These are phyloP conservation scores for Aspergillus intermedius DNA, from an alignment of 2,329 filamentous ascomycete genomes.

Conservation along the genomic window DNA sequence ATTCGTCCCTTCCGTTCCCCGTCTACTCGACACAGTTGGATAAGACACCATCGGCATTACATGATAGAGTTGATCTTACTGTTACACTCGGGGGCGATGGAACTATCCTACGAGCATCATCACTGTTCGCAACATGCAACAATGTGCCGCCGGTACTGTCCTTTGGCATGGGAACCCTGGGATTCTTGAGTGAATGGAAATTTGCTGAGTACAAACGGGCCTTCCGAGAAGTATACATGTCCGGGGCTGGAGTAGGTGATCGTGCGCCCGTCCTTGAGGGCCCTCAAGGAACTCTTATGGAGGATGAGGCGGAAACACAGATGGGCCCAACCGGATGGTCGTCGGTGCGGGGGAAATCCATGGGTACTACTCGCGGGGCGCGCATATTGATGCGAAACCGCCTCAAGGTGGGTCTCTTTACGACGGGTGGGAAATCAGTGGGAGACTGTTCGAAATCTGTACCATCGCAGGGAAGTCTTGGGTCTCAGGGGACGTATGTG, in stretches of 20 bases:
- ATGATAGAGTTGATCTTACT: conserved; percentile 78
- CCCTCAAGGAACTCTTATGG: conserved; percentile 27
- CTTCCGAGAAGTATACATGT: conserved; percentile 89
- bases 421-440: conserved; percentile 51
- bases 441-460: conserved; percentile 45
- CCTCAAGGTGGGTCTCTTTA: conserved; percentile 78
- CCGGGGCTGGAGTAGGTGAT: conserved; percentile 51
- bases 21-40: conserved; percentile 51
- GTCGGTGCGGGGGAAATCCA: conserved; percentile 68
- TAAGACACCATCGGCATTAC: conserved; percentile 46
- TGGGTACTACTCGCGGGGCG: conserved; percentile 67
- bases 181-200: conserved; percentile 94
- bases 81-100: conserved; percentile 90
- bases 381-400: conserved; percentile 81
- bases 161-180: conserved; percentile 94
- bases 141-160: conserved; percentile 85
- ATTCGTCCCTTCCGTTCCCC: conserved; percentile 64
- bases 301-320: conserved; percentile 18
- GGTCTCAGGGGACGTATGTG: conserved; percentile 54
- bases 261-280: conserved; percentile 40
- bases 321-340: conserved; percentile 57
- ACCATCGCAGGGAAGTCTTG: conserved; percentile 21
- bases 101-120: conserved; percentile 78
- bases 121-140: conserved; percentile 72
- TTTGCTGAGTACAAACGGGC: conserved; percentile 88